Conservation (phyloP, 306 rosid species). For the Bauhinia variegata region DNA sequence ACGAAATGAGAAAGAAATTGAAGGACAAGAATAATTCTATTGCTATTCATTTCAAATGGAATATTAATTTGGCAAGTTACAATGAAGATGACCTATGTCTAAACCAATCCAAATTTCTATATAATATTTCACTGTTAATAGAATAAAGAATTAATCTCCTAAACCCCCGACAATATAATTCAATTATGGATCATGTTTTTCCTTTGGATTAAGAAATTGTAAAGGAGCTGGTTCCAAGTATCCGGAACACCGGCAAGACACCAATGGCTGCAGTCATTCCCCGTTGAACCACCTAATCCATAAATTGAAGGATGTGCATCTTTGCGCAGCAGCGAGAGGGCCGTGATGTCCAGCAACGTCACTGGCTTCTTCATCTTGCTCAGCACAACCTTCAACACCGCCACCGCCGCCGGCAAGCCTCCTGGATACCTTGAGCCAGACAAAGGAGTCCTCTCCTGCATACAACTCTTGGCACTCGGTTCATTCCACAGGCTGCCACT, state of each 20-base stretch:
- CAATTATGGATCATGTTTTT: background rate
- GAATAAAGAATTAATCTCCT: slow-evolving; percentile 22
- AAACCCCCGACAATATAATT: slow-evolving; percentile 25
- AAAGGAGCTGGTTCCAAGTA: slow-evolving; percentile 82
- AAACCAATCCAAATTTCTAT: slow-evolving; percentile 3
- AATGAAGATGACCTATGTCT: slow-evolving; percentile 2
- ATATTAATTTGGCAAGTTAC: slow-evolving; percentile 11
- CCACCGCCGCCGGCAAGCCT: slow-evolving; percentile 67
- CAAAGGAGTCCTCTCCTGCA: slow-evolving; percentile 56
- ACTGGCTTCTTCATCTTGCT: slow-evolving; percentile 62
- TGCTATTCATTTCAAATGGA: background rate
- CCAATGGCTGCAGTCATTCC: slow-evolving; percentile 92
- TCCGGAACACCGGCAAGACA: slow-evolving; percentile 97
- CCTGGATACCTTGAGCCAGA: slow-evolving; percentile 70
- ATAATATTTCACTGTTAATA: background rate
- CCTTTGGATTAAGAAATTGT: slow-evolving; percentile 57
- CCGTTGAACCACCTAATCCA: slow-evolving; percentile 55
- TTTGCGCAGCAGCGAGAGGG: slow-evolving; percentile 72
- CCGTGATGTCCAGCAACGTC: slow-evolving; percentile 71
- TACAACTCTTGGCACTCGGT: slow-evolving; percentile 67
- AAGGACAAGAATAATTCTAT: slow-evolving; percentile 10
- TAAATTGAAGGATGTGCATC: slow-evolving; percentile 89
- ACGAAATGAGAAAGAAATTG: too few species aligned
- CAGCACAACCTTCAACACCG: slow-evolving; percentile 60
- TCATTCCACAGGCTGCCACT: slow-evolving; percentile 84